phyloP scores from a whole-genome alignment of 2,329 filamentous ascomycete species.

The Cercospora zeina region DNA sequence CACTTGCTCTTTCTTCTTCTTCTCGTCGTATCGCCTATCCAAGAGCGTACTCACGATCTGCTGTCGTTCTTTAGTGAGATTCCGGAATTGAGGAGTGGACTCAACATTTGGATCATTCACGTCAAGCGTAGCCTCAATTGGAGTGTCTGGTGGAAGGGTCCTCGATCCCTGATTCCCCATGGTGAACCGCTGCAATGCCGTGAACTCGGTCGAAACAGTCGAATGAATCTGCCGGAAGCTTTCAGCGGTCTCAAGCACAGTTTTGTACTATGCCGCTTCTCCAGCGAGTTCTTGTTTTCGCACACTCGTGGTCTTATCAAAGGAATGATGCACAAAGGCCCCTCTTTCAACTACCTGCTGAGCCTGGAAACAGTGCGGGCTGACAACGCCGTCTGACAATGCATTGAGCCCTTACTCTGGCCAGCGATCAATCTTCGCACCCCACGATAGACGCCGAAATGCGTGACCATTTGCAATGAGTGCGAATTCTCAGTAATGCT shows the following conservation, averaged over 20 bases:
- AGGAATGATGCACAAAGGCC: not conserved
- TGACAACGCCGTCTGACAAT: not conserved
- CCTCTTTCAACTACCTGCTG: not conserved
- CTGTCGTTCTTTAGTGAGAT: not conserved
- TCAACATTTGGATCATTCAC: not conserved
- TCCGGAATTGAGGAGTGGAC: not conserved
- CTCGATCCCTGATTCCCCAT: not conserved
- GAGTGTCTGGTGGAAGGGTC: not conserved
- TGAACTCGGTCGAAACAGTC: not conserved
- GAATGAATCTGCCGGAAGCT: not conserved
- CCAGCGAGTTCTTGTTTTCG: not conserved
- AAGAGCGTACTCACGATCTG: not conserved
- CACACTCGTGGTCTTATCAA: not conserved
- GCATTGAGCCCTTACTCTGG: not conserved
- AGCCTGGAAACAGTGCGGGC: not conserved
- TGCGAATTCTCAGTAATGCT: not conserved
- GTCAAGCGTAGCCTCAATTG: not conserved
- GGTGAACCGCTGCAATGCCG: not conserved
- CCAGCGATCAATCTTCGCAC: not conserved
- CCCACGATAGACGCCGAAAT: not conserved
- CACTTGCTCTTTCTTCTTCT: not conserved
- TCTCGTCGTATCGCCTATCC: conserved; percentile 6
- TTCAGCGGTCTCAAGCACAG: not conserved
- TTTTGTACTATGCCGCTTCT: not conserved
- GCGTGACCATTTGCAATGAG: not conserved